Conservation (phyloP, 2,329 filamentous ascomycete species). For the Monosporascus sp. region DNA sequence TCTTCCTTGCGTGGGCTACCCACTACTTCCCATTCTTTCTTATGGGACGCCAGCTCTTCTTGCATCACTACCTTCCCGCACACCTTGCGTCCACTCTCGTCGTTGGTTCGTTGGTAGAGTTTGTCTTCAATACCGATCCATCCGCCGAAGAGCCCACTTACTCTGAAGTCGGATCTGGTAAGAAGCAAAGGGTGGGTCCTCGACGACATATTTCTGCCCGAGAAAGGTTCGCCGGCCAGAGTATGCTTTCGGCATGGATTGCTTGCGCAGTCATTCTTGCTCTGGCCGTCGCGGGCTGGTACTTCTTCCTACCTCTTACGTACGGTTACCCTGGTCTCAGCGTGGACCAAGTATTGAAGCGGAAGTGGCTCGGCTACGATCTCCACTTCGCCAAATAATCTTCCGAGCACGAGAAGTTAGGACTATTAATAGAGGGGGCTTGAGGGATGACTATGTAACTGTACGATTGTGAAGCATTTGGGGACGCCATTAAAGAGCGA, state of each 20-base stretch:
- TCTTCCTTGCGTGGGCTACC: slow-evolving; percentile 96
- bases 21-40: slow-evolving; percentile 98
- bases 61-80: slow-evolving; percentile 95
- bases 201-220: slow-evolving; percentile 68
- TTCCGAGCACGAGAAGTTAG: no score
- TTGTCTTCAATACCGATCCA: slow-evolving; percentile 89
- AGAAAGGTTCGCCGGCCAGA: slow-evolving; percentile 76
- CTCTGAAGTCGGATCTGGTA: slow-evolving; percentile 37
- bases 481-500: not conserved
- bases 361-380: slow-evolving; percentile 97
- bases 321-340: slow-evolving; percentile 89
- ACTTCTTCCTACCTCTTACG: slow-evolving; percentile 90
- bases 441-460: slow-evolving; percentile 9
- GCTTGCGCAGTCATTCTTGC: slow-evolving; percentile 66
- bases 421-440: slow-evolving; percentile 2
- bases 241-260: slow-evolving; percentile 72
- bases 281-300: slow-evolving; percentile 71
- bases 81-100: slow-evolving; percentile 89
- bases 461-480: slow-evolving; percentile 19
- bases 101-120: slow-evolving; percentile 86
- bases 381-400: slow-evolving; percentile 94
- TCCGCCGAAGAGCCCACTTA: slow-evolving; percentile 51
- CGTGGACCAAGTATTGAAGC: slow-evolving; percentile 70
- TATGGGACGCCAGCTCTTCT: slow-evolving; percentile 96
- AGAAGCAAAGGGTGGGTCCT: slow-evolving; percentile 38